Conservation (phyloP, 106 monocot species). For the Dendrobium officinale region DNA sequence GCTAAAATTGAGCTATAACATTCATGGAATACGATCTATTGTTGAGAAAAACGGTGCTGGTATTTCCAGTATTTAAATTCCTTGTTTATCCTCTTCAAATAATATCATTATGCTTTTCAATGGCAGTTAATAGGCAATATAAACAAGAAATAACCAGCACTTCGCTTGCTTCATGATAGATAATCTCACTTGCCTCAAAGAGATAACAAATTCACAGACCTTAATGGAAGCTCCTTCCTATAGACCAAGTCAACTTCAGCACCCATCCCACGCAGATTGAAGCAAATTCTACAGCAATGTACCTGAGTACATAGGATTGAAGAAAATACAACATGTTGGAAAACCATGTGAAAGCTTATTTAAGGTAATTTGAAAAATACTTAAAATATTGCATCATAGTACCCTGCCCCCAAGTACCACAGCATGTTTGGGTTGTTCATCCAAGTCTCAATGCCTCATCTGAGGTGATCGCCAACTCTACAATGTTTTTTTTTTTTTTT, state of each 20-base stretch:
- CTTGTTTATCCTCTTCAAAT: neutral
- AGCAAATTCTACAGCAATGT: slow-evolving; percentile 99
- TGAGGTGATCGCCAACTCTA: slow-evolving; percentile 96
- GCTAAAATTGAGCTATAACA: neutral
- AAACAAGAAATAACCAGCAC: neutral
- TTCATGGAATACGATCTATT: neutral
- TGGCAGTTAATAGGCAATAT: neutral
- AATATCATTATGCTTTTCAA: neutral
- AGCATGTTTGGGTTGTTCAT: slow-evolving; percentile 82
- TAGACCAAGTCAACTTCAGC: slow-evolving; percentile 85
- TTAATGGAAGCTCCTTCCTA: slow-evolving; percentile 87
- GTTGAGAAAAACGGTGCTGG: neutral
- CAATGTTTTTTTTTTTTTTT: neutral
- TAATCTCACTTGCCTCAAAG: neutral
- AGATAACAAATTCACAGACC: slow-evolving; percentile 31
- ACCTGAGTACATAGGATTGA: slow-evolving; percentile 27
- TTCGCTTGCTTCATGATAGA: neutral
- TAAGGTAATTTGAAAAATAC: neutral
- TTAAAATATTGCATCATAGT: slow-evolving; percentile 18
- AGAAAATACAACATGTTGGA: neutral
- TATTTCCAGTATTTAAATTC: neutral
- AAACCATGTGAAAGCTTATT: neutral
- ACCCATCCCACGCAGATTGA: slow-evolving; percentile 98
- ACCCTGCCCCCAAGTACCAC: slow-evolving; percentile 98
- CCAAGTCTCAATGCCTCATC: slow-evolving; percentile 99